These are phyloP conservation scores for Phalaenopsis aphrodite DNA, from an alignment of 106 monocot genomes.

Conservation along the genomic window DNA sequence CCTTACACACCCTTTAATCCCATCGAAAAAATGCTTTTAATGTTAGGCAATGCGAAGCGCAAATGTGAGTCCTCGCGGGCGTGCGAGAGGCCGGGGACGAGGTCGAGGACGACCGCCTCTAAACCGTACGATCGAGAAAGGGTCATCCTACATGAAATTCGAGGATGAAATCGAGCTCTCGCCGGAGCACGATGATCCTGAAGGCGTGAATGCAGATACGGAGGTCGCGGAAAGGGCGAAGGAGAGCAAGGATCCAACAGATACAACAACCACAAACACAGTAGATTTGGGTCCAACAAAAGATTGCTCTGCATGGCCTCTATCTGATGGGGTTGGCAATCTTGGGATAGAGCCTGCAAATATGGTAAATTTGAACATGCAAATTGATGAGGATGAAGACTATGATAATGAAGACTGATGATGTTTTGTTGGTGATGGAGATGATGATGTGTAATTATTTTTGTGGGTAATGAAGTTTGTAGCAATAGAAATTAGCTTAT, in stretches of 20 bases:
- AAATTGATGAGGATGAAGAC: constrained; percentile 90
- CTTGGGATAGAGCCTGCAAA: constrained; percentile 44
- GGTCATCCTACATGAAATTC: constrained; percentile 28
- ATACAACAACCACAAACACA: not conserved
- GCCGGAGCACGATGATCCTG: constrained; percentile 36
- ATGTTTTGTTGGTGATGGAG: not conserved
- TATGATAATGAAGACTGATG: constrained; percentile 86
- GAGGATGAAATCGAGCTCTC: constrained; percentile 57
- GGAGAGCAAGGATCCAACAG: not conserved
- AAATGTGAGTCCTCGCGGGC: constrained; percentile 46
- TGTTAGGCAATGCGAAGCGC: constrained; percentile 39
- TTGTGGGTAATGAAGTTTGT: not conserved
- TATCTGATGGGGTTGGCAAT: constrained; percentile 24
- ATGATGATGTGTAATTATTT: not conserved
- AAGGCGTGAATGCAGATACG: not conserved
- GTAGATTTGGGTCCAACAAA: constrained; percentile 2
- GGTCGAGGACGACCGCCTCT: constrained; percentile 78
- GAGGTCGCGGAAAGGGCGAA: constrained; percentile 15
- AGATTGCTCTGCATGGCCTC: constrained; percentile 43
- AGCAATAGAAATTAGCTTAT: not conserved
- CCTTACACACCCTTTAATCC: no score
- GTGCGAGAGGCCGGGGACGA: constrained; percentile 85
- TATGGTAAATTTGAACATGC: constrained; percentile 59
- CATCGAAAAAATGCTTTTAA: not conserved
- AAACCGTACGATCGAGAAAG: constrained; percentile 21